Conservation (phyloP, 257 asterid species). For the Oldenlandia corymbosa region DNA sequence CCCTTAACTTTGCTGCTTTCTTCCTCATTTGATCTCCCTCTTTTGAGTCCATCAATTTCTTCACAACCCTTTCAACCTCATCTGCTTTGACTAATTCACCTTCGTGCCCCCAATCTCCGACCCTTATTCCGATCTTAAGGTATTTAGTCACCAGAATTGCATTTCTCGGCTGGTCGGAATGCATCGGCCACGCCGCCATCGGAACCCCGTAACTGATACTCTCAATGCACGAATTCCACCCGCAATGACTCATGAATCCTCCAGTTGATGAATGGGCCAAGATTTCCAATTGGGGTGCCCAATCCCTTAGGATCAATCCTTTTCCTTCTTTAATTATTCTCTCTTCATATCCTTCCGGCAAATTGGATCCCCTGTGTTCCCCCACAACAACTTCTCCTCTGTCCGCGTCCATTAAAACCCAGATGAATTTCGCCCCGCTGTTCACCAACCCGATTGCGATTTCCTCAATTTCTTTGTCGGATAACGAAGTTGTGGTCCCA, state of each 20-base stretch:
- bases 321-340: not conserved
- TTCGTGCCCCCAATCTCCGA: constrained; percentile 8
- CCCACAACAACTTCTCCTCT: constrained; percentile 4
- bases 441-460: constrained; percentile 12
- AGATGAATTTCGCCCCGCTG: constrained; percentile 7
- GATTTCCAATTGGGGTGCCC: constrained; percentile 26
- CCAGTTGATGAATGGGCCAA: constrained; percentile 21
- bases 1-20: constrained; percentile 13
- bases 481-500: constrained; percentile 9
- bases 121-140: constrained; percentile 14
- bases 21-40: constrained; percentile 25
- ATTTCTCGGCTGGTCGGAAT: constrained; percentile 22
- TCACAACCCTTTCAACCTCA: constrained; percentile 10
- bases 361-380: constrained; percentile 10
- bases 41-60: constrained; percentile 22
- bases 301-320: constrained; percentile 14
- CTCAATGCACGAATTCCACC: constrained; percentile 28
- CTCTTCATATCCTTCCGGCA: constrained; percentile 19
- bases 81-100: constrained; percentile 18
- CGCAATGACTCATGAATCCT: constrained; percentile 25
- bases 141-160: constrained; percentile 9
- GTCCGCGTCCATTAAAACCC: constrained; percentile 22
- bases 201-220: constrained; percentile 27
- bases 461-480: constrained; percentile 2
- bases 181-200: constrained; percentile 31